Evolutionary conservation across 2,329 filamentous ascomycete genomes (phyloP).

Genomic region (Verticillium alfalfae): DNA sequence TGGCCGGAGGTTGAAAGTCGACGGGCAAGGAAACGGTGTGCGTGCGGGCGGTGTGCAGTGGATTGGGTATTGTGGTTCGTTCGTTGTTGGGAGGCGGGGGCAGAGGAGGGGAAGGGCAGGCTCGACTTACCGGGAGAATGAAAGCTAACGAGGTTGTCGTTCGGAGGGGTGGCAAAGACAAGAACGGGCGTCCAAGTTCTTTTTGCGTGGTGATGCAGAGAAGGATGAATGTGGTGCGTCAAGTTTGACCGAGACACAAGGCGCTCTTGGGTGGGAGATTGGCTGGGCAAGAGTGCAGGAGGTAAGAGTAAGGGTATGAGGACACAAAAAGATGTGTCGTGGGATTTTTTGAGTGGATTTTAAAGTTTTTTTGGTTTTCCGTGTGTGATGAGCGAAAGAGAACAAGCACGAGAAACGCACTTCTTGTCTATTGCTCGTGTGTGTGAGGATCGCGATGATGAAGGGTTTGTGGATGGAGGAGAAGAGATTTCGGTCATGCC

Average conservation of each 20-base stretch:
- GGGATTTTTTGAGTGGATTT: conserved; percentile 42
- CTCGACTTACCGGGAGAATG: conserved; percentile 6
- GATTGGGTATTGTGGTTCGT: too few relatives aligned
- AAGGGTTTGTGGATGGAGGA: conserved; percentile 35
- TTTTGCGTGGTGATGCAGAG: not conserved
- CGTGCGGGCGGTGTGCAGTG: too few relatives aligned
- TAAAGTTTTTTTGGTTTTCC: conserved; percentile 54
- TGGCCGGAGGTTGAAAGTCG: not conserved
- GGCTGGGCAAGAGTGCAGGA: conserved; percentile 10
- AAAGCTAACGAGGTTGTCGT: not conserved
- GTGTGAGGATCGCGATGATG: conserved; percentile 14
- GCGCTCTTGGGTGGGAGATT: conserved; percentile 8
- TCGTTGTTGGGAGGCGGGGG: too few relatives aligned
- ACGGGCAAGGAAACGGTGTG: not conserved
- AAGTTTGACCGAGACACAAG: conserved; percentile 12
- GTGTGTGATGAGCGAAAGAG: conserved; percentile 48
- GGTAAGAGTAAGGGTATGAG: conserved; percentile 6
- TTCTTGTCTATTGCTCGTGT: conserved; percentile 46
- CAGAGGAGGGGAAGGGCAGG: conserved; percentile 2
- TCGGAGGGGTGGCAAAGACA: not conserved
- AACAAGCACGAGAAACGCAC: conserved; percentile 54
- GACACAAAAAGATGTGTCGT: not conserved
- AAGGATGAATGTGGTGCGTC: conserved; percentile 6
- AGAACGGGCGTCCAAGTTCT: not conserved
- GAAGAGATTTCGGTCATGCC: conserved; percentile 29